Evolutionary conservation across 192 early-diverging fungal genomes (phyloP).

Genomic region (Jimgerdemannia flammicorona): DNA sequence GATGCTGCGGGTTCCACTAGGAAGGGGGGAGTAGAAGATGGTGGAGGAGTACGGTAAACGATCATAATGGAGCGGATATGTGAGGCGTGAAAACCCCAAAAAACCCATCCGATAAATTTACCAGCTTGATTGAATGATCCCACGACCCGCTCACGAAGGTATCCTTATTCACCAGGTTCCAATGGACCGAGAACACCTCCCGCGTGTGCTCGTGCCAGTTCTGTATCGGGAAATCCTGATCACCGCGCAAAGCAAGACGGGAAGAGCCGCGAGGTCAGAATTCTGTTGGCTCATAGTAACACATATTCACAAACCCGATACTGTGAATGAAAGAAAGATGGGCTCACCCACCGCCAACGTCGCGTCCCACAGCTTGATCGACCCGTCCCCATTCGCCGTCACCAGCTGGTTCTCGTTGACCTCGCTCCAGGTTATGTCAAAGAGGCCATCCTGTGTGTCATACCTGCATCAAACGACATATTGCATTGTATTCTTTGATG

Average conservation of each 20-base stretch:
- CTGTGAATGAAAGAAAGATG: neutral
- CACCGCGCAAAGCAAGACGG: neutral
- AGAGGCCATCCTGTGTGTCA: slow-evolving; percentile 96
- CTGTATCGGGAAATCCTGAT: slow-evolving; percentile 65
- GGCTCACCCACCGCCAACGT: slow-evolving; percentile 64
- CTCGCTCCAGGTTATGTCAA: slow-evolving; percentile 95
- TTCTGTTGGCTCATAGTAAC: neutral
- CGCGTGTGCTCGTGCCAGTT: slow-evolving; percentile 92
- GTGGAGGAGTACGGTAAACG: no score
- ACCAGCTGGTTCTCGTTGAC: slow-evolving; percentile 92
- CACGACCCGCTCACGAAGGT: slow-evolving; percentile 90
- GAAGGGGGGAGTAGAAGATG: neutral
- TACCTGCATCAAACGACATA: slow-evolving; percentile 48
- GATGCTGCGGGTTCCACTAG: slow-evolving; percentile 83
- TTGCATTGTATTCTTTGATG: neutral
- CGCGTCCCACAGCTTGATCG: slow-evolving; percentile 92
- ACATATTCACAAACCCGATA: neutral
- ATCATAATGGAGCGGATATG: no score
- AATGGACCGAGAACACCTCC: slow-evolving; percentile 92
- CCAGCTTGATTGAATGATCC: slow-evolving; percentile 93
- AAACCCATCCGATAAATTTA: slow-evolving; percentile 30
- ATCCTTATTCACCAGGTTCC: slow-evolving; percentile 91
- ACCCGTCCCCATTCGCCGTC: slow-evolving; percentile 91
- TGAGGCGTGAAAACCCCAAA: neutral
- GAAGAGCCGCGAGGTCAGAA: no score